Evolutionary conservation across 129 eudicot species (phyloP), one percentile per base, ranked within the genome.

Genomic region (Helichrysum umbraculigerum): DNA sequence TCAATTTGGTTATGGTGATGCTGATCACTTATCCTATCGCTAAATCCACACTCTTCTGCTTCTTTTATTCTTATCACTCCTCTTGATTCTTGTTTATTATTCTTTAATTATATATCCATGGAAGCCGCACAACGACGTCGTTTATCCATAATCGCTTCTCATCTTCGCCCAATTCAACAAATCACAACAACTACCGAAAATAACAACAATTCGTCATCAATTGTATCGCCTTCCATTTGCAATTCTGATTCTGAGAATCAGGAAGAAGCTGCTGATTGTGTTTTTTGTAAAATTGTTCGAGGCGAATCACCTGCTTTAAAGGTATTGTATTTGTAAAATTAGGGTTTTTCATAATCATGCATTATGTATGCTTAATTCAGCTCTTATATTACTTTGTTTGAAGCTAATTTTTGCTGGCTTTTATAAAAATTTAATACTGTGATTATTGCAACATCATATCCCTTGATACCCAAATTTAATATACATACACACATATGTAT

Each of bases 271-370:
- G 12, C 54, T 50, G 86, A 82, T 63, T 93, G 97, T 77, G 87
- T 89, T 51, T 95, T 95, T 69, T 95, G 99, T 68, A 90, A 80
- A 87, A 95, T 95, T 86, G 51, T 87, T 80, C 73, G 68, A 9
- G 96, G 96, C 33, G 85, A 95, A 42, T 83, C 99, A 16, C 92
- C 94, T 75, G 89, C 99, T 79, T 70, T 88, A 2, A 93, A 93
- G 97, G 97, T 93, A 73, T 42, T 5, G 32, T 60, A 20, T 14
- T 59, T 22, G 28, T 25, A 25, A 22, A 41, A 19, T 9, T 21
- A 59, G 65, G 65, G 65, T 21, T 59, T 21, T 59, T 4, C 30
- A 19, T 21, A 4, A 9, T 25, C 32, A 10, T 20, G 66, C 17
- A 47, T 22, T 60, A 25, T 60, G 14, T 60, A 32, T 12, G 67